Evolutionary conservation across 768 basidiomycete species (phyloP).

Genomic region (Boletus pseudopeckii): DNA sequence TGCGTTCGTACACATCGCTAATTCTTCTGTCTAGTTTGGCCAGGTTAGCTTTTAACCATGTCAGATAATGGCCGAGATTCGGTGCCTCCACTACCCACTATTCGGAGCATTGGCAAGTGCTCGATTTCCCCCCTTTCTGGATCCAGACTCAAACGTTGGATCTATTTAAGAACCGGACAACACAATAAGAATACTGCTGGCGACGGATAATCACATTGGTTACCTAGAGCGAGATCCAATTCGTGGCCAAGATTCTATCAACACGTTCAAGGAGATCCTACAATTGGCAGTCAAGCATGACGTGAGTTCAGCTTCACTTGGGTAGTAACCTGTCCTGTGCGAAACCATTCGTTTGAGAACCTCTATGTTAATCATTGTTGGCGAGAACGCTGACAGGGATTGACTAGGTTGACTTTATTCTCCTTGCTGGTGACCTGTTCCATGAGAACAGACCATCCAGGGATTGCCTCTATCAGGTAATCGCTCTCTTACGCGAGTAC

Average conservation of each 20-base stretch:
- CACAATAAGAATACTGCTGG: slow-evolving; percentile 80
- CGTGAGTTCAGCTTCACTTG: slow-evolving; percentile 44
- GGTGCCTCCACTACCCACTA: slow-evolving; percentile 32
- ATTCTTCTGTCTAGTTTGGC: background rate
- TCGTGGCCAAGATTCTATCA: slow-evolving; percentile 91
- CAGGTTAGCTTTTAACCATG: slow-evolving; percentile 14
- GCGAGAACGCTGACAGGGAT: slow-evolving; percentile 1
- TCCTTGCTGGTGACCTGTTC: slow-evolving; percentile 94
- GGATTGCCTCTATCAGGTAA: slow-evolving; percentile 84
- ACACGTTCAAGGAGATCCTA: slow-evolving; percentile 92
- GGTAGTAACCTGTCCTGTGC: background rate
- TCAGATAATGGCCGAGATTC: slow-evolving; percentile 27
- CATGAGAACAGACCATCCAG: slow-evolving; percentile 96
- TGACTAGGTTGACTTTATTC: slow-evolving; percentile 85
- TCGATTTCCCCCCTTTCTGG: background rate
- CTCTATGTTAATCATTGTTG: background rate
- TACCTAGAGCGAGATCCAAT: slow-evolving; percentile 93
- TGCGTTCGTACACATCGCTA: background rate
- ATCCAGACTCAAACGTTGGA: slow-evolving; percentile 1
- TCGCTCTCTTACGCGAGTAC: slow-evolving; percentile 86
- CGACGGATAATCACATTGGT: slow-evolving; percentile 96
- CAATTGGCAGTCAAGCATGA: slow-evolving; percentile 87
- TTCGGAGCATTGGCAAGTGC: slow-evolving; percentile 39
- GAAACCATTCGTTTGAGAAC: background rate
- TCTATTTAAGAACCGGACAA: slow-evolving; percentile 50